These are phyloP conservation scores for Alternaria hordeiaustralica DNA, from an alignment of 2,329 filamentous ascomycete species.

Conservation along the genomic window DNA sequence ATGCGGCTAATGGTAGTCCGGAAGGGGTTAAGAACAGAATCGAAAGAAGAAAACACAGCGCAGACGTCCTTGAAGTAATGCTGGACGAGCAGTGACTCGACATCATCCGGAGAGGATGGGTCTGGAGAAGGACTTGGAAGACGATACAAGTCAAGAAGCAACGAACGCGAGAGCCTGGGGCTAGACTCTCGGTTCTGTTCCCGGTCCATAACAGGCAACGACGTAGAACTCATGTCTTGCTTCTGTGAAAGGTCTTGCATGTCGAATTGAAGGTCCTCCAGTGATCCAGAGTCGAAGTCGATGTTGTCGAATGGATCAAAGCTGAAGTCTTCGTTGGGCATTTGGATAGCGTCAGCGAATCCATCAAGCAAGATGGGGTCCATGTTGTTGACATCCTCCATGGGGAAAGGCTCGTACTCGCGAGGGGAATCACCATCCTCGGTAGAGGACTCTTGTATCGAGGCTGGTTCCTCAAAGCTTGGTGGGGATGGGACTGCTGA, in stretches of 20 bases:
- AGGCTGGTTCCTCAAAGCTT: slow-evolving; percentile 25
- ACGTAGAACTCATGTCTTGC: slow-evolving; percentile 23
- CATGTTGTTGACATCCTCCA: slow-evolving; percentile 32
- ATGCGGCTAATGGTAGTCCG: slow-evolving; percentile 63
- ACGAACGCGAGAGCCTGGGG: slow-evolving; percentile 45
- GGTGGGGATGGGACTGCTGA: slow-evolving; percentile 27
- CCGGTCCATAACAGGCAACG: slow-evolving; percentile 18
- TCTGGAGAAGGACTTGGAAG: slow-evolving; percentile 44
- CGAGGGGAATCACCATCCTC: slow-evolving; percentile 35
- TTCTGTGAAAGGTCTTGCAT: slow-evolving; percentile 24
- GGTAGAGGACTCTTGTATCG: slow-evolving; percentile 29
- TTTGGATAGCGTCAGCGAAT: slow-evolving; percentile 27
- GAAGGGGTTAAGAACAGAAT: slow-evolving; percentile 67
- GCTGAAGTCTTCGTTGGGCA: slow-evolving; percentile 31
- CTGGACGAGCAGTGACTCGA: slow-evolving; percentile 64
- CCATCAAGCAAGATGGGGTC: slow-evolving; percentile 36
- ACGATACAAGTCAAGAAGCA: slow-evolving; percentile 50
- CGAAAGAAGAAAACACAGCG: slow-evolving; percentile 68
- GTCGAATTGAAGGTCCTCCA: slow-evolving; percentile 30
- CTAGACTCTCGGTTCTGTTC: slow-evolving; percentile 31
- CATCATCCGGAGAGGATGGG: slow-evolving; percentile 50
- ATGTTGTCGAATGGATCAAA: slow-evolving; percentile 37
- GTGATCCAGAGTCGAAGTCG: slow-evolving; percentile 32
- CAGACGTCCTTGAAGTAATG: slow-evolving; percentile 71
- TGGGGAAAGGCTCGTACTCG: slow-evolving; percentile 33